Conservation (phyloP, 106 monocot species). For the Dioscorea alata region DNA sequence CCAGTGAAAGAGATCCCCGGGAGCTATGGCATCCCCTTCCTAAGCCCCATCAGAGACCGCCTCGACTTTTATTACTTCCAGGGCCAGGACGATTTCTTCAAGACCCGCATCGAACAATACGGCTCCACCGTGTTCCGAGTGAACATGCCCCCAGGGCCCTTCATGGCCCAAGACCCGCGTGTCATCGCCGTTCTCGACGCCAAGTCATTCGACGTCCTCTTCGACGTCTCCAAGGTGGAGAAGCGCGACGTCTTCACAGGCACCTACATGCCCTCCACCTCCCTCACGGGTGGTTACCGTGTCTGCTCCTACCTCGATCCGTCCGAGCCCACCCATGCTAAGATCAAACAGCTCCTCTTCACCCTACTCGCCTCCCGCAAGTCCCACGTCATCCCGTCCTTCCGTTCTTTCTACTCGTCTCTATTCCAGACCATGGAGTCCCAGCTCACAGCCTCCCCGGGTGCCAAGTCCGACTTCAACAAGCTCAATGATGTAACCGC, state of each 20-base stretch:
- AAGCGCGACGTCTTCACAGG: conserved; percentile 42
- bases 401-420: conserved; percentile 18
- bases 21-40: too few relatives aligned
- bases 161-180: conserved; percentile 29
- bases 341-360: conserved; percentile 38
- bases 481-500: too few relatives aligned
- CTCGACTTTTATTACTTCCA: too few relatives aligned
- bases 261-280: conserved; percentile 43
- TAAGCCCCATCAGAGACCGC: too few relatives aligned
- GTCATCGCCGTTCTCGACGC: conserved; percentile 44
- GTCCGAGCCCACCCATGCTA: conserved; percentile 39
- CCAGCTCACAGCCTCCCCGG: conserved; percentile 5
- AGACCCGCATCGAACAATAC: too few relatives aligned
- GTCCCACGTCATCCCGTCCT: conserved; percentile 25
- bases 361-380: conserved; percentile 26
- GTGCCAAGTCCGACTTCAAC: conserved; percentile 35
- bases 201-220: conserved; percentile 46
- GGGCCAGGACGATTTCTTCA: too few relatives aligned
- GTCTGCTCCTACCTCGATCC: conserved; percentile 62
- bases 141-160: conserved; percentile 57
- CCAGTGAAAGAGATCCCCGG: too few relatives aligned
- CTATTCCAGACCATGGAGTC: conserved; percentile 34
- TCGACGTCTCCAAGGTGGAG: conserved; percentile 44
- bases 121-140: too few relatives aligned
- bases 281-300: conserved; percentile 47